A percentile compares a stretch with the other conserved stretches of the same genome.
phyloP scores from a whole-genome alignment of 2,329 filamentous ascomycete genomes.

The Pseudogymnoascus sp. region DNA sequence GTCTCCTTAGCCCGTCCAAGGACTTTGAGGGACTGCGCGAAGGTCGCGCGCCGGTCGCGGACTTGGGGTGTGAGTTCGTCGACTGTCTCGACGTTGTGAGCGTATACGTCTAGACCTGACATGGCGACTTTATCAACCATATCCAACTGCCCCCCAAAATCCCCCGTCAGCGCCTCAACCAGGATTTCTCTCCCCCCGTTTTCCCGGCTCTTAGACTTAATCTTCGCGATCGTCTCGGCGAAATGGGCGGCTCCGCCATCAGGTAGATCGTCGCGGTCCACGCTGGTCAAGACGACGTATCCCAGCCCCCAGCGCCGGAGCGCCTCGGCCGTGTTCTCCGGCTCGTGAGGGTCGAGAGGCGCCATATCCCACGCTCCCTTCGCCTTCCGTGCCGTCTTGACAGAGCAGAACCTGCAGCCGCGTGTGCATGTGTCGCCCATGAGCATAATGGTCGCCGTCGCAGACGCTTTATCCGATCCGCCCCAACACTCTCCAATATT shows the following conservation, averaged over 20 bases:
- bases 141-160: conserved; percentile 77
- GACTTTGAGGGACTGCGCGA: conserved; percentile 75
- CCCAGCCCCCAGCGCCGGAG: conserved; percentile 87
- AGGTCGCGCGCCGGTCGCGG: conserved; percentile 81
- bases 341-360: conserved; percentile 89
- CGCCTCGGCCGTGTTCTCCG: conserved; percentile 93
- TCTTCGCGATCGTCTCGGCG: conserved; percentile 87
- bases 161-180: conserved; percentile 79
- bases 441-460: conserved; percentile 97
- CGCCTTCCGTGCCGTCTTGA: conserved; percentile 69
- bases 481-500: conserved; percentile 99
- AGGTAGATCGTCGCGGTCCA: conserved; percentile 84
- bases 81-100: conserved; percentile 94
- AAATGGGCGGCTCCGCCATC: conserved; percentile 88
- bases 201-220: conserved; percentile 62
- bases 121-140: conserved; percentile 79
- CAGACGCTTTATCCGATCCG: conserved; percentile 76
- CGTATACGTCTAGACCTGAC: conserved; percentile 90
- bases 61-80: conserved; percentile 86
- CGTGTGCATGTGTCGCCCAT: conserved; percentile 98
- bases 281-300: conserved; percentile 89
- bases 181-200: conserved; percentile 41
- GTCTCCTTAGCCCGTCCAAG: conserved; percentile 74
- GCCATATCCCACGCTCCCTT: conserved; percentile 73
- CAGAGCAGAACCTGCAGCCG: conserved; percentile 92